These are phyloP conservation scores for Apiotrichum akiyoshidainum DNA, from an alignment of 1,284 basidiomycete genomes.

Conservation along the genomic window DNA sequence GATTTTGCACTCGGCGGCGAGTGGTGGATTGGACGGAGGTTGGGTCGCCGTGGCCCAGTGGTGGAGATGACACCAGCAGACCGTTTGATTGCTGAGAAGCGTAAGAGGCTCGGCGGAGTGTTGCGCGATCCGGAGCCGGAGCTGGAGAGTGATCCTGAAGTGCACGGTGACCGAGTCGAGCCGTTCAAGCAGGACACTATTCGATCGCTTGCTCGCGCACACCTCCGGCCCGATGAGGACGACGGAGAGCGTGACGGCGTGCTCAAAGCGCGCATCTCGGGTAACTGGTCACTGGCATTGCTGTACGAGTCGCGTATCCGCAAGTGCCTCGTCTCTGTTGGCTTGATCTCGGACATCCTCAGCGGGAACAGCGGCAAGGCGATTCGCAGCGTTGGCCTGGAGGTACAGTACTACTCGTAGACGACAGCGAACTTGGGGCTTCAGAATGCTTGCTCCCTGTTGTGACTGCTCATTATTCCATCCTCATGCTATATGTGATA, in stretches of 20 bases:
- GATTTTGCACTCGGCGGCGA: constrained; percentile 93
- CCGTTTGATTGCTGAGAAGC: constrained; percentile 9
- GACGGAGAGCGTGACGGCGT: constrained; percentile 60
- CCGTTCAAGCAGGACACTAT: not conserved
- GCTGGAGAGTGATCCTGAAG: not conserved
- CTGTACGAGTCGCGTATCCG: constrained; percentile 92
- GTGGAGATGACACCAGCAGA: constrained; percentile 17
- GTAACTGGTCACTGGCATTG: constrained; percentile 79
- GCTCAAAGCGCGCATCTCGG: constrained; percentile 82
- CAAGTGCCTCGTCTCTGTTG: constrained; percentile 82
- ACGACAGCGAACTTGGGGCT: too few relatives aligned
- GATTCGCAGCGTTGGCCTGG: constrained; percentile 80
- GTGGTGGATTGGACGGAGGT: constrained; percentile 72
- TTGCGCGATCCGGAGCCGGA: constrained; percentile 12
- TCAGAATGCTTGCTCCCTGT: not conserved
- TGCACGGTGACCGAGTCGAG: not conserved
- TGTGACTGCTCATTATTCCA: too few relatives aligned
- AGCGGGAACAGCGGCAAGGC: constrained; percentile 65
- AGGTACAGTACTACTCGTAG: constrained; percentile 76
- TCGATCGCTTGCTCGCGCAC: not conserved
- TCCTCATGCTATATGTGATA: too few relatives aligned
- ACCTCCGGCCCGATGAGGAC: not conserved
- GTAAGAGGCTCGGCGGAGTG: constrained; percentile 11
- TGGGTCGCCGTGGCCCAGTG: constrained; percentile 8
- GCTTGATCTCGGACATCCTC: constrained; percentile 83